Evolutionary conservation across 2,329 filamentous ascomycete genomes (phyloP).

Genomic region (Alternaria triticina): DNA sequence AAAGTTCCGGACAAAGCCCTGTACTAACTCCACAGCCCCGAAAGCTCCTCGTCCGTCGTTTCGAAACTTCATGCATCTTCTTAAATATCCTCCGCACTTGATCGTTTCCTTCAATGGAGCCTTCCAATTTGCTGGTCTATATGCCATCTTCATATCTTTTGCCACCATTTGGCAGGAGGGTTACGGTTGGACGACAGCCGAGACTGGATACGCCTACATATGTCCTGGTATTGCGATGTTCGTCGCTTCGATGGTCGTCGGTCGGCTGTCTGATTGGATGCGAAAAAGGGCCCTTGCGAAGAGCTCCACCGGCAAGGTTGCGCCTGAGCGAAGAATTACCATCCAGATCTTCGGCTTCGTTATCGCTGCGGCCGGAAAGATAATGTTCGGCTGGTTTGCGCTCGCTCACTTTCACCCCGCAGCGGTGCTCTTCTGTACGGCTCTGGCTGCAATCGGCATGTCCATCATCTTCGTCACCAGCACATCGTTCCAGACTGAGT

Average conservation of each 20-base stretch:
- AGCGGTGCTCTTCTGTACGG: conserved; percentile 20
- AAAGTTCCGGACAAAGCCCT: conserved; percentile 31
- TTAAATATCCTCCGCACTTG: conserved; percentile 37
- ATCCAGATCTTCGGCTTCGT: conserved; percentile 52
- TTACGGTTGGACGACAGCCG: conserved; percentile 46
- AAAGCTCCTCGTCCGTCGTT: conserved; percentile 33
- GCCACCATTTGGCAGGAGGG: conserved; percentile 29
- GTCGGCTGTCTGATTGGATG: conserved; percentile 49
- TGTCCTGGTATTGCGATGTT: conserved; percentile 44
- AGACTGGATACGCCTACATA: conserved; percentile 48
- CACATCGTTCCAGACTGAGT: conserved; percentile 53
- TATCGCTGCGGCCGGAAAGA: conserved; percentile 46
- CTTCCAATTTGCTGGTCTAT: conserved; percentile 37
- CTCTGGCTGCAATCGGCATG: conserved; percentile 49
- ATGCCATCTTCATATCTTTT: conserved; percentile 36
- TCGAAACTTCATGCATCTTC: conserved; percentile 29
- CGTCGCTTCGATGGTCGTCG: conserved; percentile 47
- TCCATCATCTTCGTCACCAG: conserved; percentile 51
- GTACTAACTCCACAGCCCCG: conserved; percentile 21
- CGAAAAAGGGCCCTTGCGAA: conserved; percentile 35
- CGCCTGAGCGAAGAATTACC: conserved; percentile 49
- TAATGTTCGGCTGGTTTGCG: conserved; percentile 54
- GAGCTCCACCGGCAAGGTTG: conserved; percentile 30
- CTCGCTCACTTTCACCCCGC: conserved; percentile 29
- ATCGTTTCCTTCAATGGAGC: conserved; percentile 40